Evolutionary conservation across 2,329 filamentous ascomycete genomes (phyloP).

Genomic region (Pyricularia sp.): DNA sequence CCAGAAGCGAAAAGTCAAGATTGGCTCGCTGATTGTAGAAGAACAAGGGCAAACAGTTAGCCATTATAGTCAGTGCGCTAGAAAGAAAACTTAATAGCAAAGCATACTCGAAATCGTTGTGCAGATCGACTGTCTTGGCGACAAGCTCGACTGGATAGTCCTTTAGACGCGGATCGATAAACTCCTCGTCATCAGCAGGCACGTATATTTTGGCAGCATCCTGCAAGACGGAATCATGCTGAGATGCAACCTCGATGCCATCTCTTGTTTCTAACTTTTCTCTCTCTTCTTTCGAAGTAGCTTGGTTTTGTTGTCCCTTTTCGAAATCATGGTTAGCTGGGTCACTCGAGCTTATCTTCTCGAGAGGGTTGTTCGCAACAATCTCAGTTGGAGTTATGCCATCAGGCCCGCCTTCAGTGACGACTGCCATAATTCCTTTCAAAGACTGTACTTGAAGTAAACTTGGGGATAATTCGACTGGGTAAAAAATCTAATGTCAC

Average conservation of each 20-base stretch:
- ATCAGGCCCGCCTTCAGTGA: background rate
- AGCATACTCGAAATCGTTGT: conserved; percentile 19
- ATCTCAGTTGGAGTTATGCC: background rate
- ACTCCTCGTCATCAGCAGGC: conserved; percentile 17
- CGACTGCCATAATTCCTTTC: background rate
- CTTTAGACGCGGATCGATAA: conserved; percentile 21
- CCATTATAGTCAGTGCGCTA: background rate
- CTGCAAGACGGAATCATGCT: conserved; percentile 8
- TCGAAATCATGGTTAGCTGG: background rate
- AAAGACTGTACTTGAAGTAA: background rate
- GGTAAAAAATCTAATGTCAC: background rate
- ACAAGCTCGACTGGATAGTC: conserved; percentile 21
- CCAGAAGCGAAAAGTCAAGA: conserved; percentile 23
- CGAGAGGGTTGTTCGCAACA: background rate
- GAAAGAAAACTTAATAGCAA: background rate
- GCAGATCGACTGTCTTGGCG: conserved; percentile 21
- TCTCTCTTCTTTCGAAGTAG: conserved; percentile 4
- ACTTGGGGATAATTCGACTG: background rate
- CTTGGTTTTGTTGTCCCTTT: background rate
- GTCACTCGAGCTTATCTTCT: background rate
- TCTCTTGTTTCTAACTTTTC: conserved; percentile 7
- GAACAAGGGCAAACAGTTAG: background rate
- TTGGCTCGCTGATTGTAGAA: conserved; percentile 15
- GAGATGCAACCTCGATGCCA: conserved; percentile 2
- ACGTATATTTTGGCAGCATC: conserved; percentile 13